phyloP scores from a whole-genome alignment of 2,329 filamentous ascomycete species.

The Hypoxylon sp. region DNA sequence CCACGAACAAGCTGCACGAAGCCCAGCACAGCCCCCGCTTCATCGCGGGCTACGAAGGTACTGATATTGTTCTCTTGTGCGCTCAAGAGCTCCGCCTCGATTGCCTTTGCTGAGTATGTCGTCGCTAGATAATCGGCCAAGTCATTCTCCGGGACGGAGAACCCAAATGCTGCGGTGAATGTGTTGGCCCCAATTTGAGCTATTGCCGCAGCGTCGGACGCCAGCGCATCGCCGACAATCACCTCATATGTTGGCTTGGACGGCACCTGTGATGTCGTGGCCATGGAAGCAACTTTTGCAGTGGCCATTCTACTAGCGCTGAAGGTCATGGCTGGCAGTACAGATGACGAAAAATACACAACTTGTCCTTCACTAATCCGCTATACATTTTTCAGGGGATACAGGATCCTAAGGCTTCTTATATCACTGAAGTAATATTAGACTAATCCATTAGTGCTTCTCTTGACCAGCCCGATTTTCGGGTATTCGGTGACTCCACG shows the following conservation, averaged over 20 bases:
- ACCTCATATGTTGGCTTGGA: conserved; percentile 30
- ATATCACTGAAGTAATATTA: background rate
- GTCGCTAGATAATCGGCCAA: conserved; percentile 46
- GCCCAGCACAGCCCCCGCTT: conserved; percentile 42
- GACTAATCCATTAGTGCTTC: background rate
- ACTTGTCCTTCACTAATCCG: background rate
- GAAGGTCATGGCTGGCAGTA: background rate
- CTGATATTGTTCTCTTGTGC: conserved; percentile 34
- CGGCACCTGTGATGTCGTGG: background rate
- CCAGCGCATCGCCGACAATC: conserved; percentile 42
- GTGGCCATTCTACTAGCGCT: conserved; percentile 19
- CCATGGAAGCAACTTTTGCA: conserved; percentile 25
- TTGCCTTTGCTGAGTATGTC: conserved; percentile 45
- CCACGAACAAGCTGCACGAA: conserved; percentile 51
- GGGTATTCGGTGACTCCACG: conserved; percentile 19
- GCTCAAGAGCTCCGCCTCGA: conserved; percentile 46
- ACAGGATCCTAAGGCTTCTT: background rate
- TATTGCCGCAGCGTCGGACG: conserved; percentile 49
- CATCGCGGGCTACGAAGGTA: conserved; percentile 48
- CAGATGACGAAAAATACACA: background rate
- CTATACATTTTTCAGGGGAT: background rate
- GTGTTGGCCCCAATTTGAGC: conserved; percentile 49
- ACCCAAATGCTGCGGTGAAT: conserved; percentile 51
- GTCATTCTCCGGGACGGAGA: conserved; percentile 47
- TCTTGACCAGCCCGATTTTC: conserved; percentile 20